Evolutionary conservation across 345 rosid species (phyloP), one percentile per base, ranked within the genome.

Genomic region (Citrus glauca): DNA sequence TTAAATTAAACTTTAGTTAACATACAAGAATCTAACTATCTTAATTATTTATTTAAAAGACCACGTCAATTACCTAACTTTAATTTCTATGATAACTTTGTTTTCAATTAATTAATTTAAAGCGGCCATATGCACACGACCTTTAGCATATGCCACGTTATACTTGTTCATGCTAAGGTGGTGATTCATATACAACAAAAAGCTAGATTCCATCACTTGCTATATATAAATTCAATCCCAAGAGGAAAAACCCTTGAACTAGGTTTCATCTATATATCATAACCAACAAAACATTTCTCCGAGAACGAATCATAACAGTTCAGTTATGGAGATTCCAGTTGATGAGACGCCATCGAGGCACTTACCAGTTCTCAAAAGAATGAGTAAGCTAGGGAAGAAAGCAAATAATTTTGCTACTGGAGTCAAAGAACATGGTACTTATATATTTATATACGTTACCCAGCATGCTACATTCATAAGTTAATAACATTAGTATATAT

Each of bases 361-460:
- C 62, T 53, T 76, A 24, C 84, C 78, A 33, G 64, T 88, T 74
- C 71, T 83, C 27, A 86, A 77, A 73, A 86, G 83, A 69, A 80
- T 88, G 82, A 88, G 79, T 81, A 88, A 80, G 71, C 73, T 82
- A 2, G 89, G 90, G 67, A 89, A 88, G 81, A 88, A 84, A 77
- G 84, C 87, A 0, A 77, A 86, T 40, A 85, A 83, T 38, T 88
- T 89, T 78, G 89, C 87, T 4, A 78, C 64, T 55, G 90, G 88
- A 30, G 73, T 77, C 63, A 78, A 88, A 69, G 94, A 92, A 76
- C 97, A 90, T 74, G 86, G 85, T 86, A 86, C 67, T 78, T 72
- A 19, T 10, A 10, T 14, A n/a, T 33, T 37, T 42, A 11, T 3
- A 13, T 13, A 37, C 32, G 22, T 24, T 17, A 69, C 10, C 16